Evolutionary conservation across 495 filamentous ascomycete genomes (phyloP).

Genomic region (Podospora appendiculata): DNA sequence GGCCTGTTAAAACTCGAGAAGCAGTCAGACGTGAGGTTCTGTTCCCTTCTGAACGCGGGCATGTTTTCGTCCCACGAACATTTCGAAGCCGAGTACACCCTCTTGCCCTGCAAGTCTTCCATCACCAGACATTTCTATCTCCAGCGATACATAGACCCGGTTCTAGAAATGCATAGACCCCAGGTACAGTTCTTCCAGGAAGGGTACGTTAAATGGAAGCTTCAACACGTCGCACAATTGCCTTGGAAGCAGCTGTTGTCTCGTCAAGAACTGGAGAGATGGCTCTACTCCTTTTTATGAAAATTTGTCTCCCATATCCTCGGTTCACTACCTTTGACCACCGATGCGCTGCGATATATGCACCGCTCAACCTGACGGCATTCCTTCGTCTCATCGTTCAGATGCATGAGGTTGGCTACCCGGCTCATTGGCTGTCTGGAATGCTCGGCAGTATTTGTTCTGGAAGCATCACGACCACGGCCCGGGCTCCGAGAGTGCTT

Average conservation of each 20-base stretch:
- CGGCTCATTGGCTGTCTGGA: constrained; percentile 26
- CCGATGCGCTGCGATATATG: constrained; percentile 1
- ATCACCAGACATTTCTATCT: constrained; percentile 16
- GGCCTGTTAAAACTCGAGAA: constrained; percentile 20
- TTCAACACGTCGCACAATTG: neutral
- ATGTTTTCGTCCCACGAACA: constrained; percentile 4
- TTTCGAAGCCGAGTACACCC: constrained; percentile 22
- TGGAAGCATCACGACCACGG: constrained; percentile 19
- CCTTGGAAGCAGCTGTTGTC: constrained; percentile 12
- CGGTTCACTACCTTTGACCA: neutral
- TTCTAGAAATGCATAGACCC: no score
- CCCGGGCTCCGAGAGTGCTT: constrained; percentile 14
- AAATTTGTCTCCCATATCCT: constrained; percentile 21
- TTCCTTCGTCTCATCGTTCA: constrained; percentile 23
- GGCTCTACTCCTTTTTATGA: constrained; percentile 27
- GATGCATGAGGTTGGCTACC: constrained; percentile 25
- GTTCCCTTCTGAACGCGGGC: constrained; percentile 17
- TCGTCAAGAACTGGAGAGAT: constrained; percentile 17
- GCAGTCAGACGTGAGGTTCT: constrained; percentile 13
- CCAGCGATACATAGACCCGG: neutral
- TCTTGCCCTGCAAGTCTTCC: constrained; percentile 9
- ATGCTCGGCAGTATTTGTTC: constrained; percentile 17
- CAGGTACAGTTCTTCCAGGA: neutral
- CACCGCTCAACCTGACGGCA: constrained; percentile 23
- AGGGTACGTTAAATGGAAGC: constrained; percentile 15